A percentile compares a stretch with the other conserved stretches of the same genome.
Conservation (phyloP, 208 protist genomes). For the Leishmania gerbilli region DNA sequence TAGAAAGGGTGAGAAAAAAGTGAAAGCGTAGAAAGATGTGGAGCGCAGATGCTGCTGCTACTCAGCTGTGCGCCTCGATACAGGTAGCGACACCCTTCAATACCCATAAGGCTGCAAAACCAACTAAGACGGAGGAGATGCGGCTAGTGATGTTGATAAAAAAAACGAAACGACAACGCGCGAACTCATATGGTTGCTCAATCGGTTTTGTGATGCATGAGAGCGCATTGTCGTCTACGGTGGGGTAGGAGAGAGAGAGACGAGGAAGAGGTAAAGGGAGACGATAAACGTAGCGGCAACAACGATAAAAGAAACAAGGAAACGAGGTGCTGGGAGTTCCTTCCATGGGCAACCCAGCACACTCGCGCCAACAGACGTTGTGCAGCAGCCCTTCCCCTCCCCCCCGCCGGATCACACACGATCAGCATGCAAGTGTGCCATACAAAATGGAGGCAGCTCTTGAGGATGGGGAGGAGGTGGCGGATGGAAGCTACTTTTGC, state of each 20-base stretch:
- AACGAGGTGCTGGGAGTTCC: neutral
- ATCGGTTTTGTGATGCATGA: neutral
- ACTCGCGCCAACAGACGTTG: neutral
- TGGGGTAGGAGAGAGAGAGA: neutral
- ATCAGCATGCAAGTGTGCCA: neutral
- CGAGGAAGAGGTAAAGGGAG: neutral
- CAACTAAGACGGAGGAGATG: neutral
- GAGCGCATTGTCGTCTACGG: neutral
- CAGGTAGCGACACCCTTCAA: neutral
- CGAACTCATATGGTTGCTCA: neutral
- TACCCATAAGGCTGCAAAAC: neutral
- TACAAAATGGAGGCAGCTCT: neutral
- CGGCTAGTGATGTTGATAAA: neutral
- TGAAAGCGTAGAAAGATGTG: neutral
- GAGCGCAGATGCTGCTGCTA: neutral
- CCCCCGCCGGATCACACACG: neutral
- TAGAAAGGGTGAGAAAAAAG: conserved; percentile 7
- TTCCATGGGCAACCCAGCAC: neutral
- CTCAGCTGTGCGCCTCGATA: neutral
- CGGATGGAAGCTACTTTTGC: neutral
- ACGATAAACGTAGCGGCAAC: too few species aligned
- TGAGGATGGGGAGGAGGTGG: neutral
- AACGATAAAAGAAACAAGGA: neutral
- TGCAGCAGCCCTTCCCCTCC: neutral
- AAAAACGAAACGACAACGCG: neutral